Evolutionary conservation across 164 flowering plant genomes (phyloP).

Genomic region (Dillenia turbinata): DNA sequence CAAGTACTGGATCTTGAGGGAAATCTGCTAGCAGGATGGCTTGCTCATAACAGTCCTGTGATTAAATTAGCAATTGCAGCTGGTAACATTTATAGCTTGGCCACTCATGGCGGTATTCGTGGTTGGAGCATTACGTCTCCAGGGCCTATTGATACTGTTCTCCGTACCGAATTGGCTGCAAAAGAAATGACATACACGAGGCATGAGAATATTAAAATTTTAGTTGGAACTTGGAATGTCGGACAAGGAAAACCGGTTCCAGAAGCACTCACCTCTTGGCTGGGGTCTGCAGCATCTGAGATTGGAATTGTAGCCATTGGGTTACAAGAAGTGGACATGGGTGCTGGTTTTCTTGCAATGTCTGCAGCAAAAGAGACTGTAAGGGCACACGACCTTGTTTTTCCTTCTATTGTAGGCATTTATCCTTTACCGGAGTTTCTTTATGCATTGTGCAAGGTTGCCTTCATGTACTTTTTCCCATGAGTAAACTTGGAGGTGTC

Average conservation of each 20-base stretch:
- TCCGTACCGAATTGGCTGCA: slow-evolving; percentile 63
- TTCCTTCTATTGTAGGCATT: neutral
- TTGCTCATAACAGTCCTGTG: slow-evolving; percentile 78
- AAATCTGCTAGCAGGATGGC: slow-evolving; percentile 74
- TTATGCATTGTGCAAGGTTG: too few relatives aligned
- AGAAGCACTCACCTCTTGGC: slow-evolving; percentile 84
- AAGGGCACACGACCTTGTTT: slow-evolving; percentile 14
- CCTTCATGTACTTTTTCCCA: too few relatives aligned
- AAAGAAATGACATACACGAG: slow-evolving; percentile 52
- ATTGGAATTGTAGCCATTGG: slow-evolving; percentile 88
- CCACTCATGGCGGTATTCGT: slow-evolving; percentile 95
- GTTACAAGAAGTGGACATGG: slow-evolving; percentile 99
- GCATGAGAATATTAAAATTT: slow-evolving; percentile 52
- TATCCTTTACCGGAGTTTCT: too few relatives aligned
- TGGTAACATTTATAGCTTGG: slow-evolving; percentile 71
- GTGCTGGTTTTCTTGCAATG: slow-evolving; percentile 98
- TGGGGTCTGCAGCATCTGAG: slow-evolving; percentile 73
- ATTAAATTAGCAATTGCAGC: slow-evolving; percentile 65
- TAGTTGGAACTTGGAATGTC: slow-evolving; percentile 96
- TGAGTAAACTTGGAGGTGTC: too few relatives aligned
- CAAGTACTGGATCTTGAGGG: slow-evolving; percentile 87
- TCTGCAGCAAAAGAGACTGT: slow-evolving; percentile 99
- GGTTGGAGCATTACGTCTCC: slow-evolving; percentile 87
- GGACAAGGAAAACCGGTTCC: slow-evolving; percentile 87
- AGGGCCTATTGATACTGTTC: slow-evolving; percentile 65